These are phyloP conservation scores for Plasmodium chabaudi DNA, from an alignment of 169 alveolate species.

Conservation along the genomic window DNA sequence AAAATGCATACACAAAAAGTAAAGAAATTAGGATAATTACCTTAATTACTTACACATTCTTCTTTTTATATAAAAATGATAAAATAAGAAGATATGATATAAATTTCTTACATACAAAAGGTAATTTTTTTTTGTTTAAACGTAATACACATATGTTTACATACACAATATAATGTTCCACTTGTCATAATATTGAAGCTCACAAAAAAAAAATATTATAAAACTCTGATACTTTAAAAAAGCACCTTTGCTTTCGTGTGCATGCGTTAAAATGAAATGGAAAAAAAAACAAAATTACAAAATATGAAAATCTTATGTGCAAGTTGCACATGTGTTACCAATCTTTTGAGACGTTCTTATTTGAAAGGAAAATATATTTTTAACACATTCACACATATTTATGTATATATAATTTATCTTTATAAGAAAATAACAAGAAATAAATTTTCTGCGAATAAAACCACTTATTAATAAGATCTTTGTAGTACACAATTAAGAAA, in stretches of 20 bases:
- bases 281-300: slow-evolving; percentile 13
- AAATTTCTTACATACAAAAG: slow-evolving; percentile 16
- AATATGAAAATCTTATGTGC: slow-evolving; percentile 1
- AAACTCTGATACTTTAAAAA: slow-evolving; percentile 11
- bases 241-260: slow-evolving; percentile 45
- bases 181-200: too few species aligned
- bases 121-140: background rate
- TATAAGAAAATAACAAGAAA: too few species aligned
- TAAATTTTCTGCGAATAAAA: too few species aligned
- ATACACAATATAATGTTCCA: background rate
- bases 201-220: slow-evolving; percentile 3
- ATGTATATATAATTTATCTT: background rate
- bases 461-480: too few species aligned
- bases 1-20: background rate
- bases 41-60: background rate
- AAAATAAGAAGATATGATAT: background rate
- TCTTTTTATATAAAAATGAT: background rate
- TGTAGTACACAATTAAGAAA: too few species aligned
- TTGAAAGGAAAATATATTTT: slow-evolving; percentile 8
- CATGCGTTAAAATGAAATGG: slow-evolving; percentile 15
- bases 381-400: background rate
- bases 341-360: slow-evolving; percentile 28
- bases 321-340: slow-evolving; percentile 38
- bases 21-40: background rate
- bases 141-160: background rate